Percentiles rank a stretch among this genome's conserved stretches.
Conservation (phyloP, 208 protist genomes). For the Acanthamoeba healyi region DNA sequence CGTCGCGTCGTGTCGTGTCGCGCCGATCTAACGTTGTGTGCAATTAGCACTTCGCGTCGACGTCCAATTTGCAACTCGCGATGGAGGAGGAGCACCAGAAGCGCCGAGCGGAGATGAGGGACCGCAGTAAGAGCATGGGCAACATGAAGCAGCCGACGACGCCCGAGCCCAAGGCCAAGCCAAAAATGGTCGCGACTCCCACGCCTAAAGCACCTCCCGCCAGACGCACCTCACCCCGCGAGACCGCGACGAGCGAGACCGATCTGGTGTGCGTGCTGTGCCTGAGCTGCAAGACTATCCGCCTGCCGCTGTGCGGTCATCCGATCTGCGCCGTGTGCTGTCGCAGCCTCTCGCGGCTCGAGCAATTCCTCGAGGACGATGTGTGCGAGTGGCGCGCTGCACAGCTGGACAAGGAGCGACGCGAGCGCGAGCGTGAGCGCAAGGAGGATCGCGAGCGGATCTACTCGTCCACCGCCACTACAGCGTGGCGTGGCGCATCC, state of each 20-base stretch:
- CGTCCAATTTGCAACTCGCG: background rate
- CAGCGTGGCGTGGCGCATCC: background rate
- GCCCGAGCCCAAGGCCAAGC: too few species aligned
- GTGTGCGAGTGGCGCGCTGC: background rate
- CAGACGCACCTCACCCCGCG: background rate
- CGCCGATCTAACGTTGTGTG: too few species aligned
- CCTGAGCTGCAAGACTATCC: background rate
- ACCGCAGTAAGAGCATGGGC: slow-evolving; percentile 8
- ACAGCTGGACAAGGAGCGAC: background rate
- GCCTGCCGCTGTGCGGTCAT: background rate
- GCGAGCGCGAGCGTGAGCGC: background rate
- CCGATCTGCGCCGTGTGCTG: slow-evolving; percentile 30
- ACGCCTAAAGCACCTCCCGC: background rate
- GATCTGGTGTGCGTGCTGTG: slow-evolving; percentile 13
- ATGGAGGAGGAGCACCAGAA: background rate
- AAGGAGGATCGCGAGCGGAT: too few species aligned
- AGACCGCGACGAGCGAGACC: background rate
- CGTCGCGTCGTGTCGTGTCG: too few species aligned
- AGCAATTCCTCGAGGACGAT: slow-evolving; percentile 12
- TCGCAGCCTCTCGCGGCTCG: background rate
- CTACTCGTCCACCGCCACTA: background rate
- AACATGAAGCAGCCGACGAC: background rate
- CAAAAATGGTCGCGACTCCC: background rate
- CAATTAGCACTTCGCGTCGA: background rate
- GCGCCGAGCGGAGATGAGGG: background rate